Conservation (phyloP, 768 basidiomycete species). For the Termitomyces sp. region DNA sequence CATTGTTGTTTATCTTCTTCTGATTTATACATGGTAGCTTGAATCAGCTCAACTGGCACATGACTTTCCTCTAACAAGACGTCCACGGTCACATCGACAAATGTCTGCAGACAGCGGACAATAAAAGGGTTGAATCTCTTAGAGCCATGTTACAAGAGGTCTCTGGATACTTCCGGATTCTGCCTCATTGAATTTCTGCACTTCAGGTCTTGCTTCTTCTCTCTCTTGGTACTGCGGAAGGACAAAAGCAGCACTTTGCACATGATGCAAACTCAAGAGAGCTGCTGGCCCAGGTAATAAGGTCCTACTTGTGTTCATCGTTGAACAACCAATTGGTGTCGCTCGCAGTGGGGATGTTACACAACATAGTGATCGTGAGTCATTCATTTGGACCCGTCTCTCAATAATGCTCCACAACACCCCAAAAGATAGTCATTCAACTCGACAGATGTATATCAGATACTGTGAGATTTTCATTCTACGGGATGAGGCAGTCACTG, state of each 20-base stretch:
- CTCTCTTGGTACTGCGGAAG: not conserved
- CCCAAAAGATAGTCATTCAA: no score
- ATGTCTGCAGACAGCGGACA: no score
- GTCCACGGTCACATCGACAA: no score
- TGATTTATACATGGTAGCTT: not conserved
- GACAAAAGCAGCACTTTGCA: not conserved
- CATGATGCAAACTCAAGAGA: not conserved
- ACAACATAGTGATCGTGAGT: no score
- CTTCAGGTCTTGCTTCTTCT: not conserved
- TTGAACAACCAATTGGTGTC: not conserved
- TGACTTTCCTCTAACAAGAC: not conserved
- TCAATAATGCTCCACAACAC: no score
- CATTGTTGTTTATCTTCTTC: not conserved
- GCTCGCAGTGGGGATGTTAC: not conserved
- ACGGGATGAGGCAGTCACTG: no score
- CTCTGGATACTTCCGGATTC: not conserved
- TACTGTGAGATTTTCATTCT: no score
- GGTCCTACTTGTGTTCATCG: not conserved
- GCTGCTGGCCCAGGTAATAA: not conserved
- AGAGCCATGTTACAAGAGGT: not conserved
- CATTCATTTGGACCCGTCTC: no score
- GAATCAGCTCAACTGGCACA: no score
- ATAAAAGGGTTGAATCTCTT: not conserved
- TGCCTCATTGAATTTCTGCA: not conserved
- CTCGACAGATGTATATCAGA: no score